Evolutionary conservation across 352 stramenopile genomes (phyloP), one percentile per base, ranked within the genome.

Genomic region (Globisporangium acanthophoron): DNA sequence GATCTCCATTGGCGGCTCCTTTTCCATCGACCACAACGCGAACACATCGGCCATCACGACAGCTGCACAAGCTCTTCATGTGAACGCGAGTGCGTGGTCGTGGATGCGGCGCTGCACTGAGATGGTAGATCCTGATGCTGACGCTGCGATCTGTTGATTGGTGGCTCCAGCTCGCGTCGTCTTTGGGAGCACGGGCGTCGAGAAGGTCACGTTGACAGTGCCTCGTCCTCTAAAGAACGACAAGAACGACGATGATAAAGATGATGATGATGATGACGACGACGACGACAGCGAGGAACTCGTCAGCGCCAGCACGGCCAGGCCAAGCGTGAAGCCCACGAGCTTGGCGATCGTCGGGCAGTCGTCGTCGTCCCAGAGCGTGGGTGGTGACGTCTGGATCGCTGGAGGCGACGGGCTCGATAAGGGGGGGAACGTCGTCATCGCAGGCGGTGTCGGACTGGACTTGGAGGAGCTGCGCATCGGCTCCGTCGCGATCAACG

Each of bases 401-500:
- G 52, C 67, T 20, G 82, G 82, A 46, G 82, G 82, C 3, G 59
- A 83, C 16, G 82, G 82, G 3, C 47, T 71, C 8, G 47, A 62
- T 29, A 39, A 62, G 18, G 82, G 80, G 35, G 82, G 82, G 35
- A 66, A 79, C 33, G 59, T 92, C 29, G 55, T 70, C 15, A 61
- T 92, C 18, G 18, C 65, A 13, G 77, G 78, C 47, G 82, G 82
- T 5, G 43, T 74, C 53, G 65, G 62, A 16, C 60, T 62, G 1
- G 65, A 72, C 11, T 58, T 60, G 3, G 55, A 68, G 13, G 66
- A 70, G 1, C 37, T 51, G 31, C 49, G 58, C 53, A 67, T 71
- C 7, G 80, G 78, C 37, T 71, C 71, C 4, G 67, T 91, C 1
- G 55, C 64, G 24, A 78, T 91, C 56, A 91, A 91, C 48, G 68